phyloP scores from a whole-genome alignment of 108 stramenopile species.

The Cyclostephanos tholiformis region DNA sequence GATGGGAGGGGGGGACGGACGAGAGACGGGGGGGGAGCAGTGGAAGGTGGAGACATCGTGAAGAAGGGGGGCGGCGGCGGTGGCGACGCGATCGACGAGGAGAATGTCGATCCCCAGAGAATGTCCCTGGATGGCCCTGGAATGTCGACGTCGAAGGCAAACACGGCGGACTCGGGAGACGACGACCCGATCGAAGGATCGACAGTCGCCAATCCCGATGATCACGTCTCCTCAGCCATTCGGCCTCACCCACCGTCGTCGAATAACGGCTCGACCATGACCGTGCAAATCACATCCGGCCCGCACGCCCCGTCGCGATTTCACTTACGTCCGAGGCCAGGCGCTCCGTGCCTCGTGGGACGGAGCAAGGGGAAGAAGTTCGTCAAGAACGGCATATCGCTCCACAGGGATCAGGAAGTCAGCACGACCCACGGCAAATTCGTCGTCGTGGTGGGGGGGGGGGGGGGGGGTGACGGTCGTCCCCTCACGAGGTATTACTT shows the following conservation, averaged over 20 bases:
- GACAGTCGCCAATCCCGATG: background rate
- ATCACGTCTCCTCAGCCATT: background rate
- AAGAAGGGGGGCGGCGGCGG: background rate
- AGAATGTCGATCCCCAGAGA: constrained; percentile 44
- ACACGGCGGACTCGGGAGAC: background rate
- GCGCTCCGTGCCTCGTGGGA: constrained; percentile 61
- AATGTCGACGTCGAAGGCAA: background rate
- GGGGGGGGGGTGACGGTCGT: constrained; percentile 1
- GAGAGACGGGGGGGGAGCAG: background rate
- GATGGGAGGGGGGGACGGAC: background rate
- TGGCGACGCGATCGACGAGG: background rate
- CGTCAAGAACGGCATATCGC: constrained; percentile 65
- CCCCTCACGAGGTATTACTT: constrained; percentile 50
- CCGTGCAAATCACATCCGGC: constrained; percentile 58
- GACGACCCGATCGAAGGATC: background rate
- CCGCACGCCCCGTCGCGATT: constrained; percentile 55
- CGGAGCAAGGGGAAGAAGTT: constrained; percentile 82
- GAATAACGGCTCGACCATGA: too few species aligned
- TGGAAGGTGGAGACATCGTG: background rate
- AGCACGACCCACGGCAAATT: constrained; percentile 86
- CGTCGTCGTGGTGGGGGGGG: constrained; percentile 25
- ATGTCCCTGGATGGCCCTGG: background rate
- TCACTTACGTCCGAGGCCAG: constrained; percentile 47
- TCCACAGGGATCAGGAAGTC: constrained; percentile 77
- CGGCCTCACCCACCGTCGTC: background rate